These are phyloP conservation scores for Ilyonectria destructans DNA, from an alignment of 2,329 filamentous ascomycete genomes.

Conservation along the genomic window DNA sequence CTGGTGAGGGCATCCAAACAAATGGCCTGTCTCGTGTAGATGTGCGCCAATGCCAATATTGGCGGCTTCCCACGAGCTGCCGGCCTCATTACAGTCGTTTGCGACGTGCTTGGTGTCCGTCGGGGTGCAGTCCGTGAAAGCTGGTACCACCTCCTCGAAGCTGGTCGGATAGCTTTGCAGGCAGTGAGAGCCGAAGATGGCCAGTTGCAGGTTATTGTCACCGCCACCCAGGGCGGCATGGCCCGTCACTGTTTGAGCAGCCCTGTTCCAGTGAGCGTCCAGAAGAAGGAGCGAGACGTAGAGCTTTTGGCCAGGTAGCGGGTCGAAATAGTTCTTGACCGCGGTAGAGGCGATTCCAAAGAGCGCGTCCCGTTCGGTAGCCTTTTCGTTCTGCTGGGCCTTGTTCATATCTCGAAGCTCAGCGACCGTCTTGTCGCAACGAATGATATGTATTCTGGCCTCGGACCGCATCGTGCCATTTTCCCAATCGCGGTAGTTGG, in stretches of 20 bases:
- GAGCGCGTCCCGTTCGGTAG: slow-evolving; percentile 80
- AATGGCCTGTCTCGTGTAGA: slow-evolving; percentile 90
- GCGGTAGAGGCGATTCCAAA: slow-evolving; percentile 85
- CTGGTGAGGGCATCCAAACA: slow-evolving; percentile 92
- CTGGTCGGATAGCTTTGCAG: slow-evolving; percentile 92
- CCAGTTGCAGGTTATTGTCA: slow-evolving; percentile 82
- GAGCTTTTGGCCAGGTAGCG: slow-evolving; percentile 83
- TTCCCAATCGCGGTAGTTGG: slow-evolving; percentile 82
- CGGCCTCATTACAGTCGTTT: slow-evolving; percentile 89
- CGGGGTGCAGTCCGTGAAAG: slow-evolving; percentile 91
- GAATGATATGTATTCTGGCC: slow-evolving; percentile 90
- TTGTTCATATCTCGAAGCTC: slow-evolving; percentile 85
- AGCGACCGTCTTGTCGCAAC: slow-evolving; percentile 85
- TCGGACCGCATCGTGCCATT: slow-evolving; percentile 87
- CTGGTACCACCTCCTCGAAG: slow-evolving; percentile 91
- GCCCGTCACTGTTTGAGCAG: slow-evolving; percentile 79
- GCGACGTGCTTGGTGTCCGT: slow-evolving; percentile 86
- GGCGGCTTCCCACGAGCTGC: slow-evolving; percentile 95
- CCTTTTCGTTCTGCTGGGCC: slow-evolving; percentile 83
- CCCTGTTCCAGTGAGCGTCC: slow-evolving; percentile 89
- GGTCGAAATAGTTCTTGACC: slow-evolving; percentile 83
- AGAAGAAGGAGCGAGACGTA: slow-evolving; percentile 91
- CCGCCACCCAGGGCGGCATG: slow-evolving; percentile 89
- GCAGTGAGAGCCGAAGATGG: slow-evolving; percentile 93
- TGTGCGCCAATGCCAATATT: slow-evolving; percentile 96